phyloP scores from a whole-genome alignment of 805 yeast genomes.

The Candida dajiaensis region DNA sequence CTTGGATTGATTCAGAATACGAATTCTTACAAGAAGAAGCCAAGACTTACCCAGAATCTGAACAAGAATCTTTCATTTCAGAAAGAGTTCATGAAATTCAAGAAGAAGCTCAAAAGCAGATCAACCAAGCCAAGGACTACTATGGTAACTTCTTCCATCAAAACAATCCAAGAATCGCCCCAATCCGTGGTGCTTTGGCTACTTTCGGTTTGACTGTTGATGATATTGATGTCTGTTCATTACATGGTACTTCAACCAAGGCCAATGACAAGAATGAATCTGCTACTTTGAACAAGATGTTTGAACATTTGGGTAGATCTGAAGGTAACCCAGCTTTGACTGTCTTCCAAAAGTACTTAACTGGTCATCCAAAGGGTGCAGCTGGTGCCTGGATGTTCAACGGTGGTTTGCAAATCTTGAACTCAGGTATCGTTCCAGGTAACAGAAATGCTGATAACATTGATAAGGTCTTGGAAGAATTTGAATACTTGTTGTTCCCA shows the following conservation, averaged over 20 bases:
- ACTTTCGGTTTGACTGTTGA: constrained; percentile 89
- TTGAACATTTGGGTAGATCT: constrained; percentile 91
- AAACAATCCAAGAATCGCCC: constrained; percentile 91
- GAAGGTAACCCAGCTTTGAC: constrained; percentile 97
- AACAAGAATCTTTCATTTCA: constrained; percentile 53
- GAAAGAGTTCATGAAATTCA: constrained; percentile 87
- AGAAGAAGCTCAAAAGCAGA: constrained; percentile 79
- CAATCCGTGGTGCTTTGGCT: constrained; percentile 95
- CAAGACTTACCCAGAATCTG: constrained; percentile 40
- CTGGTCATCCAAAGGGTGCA: constrained; percentile 99
- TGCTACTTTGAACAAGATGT: constrained; percentile 84
- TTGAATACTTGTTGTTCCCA: constrained; percentile 87
- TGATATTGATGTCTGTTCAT: constrained; percentile 92
- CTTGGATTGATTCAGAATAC: constrained; percentile 82
- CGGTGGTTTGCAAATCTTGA: constrained; percentile 91
- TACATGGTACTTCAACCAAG: constrained; percentile 98
- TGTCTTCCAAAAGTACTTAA: constrained; percentile 97
- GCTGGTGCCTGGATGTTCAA: constrained; percentile 99
- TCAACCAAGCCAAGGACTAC: constrained; percentile 80
- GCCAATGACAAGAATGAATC: constrained; percentile 99
- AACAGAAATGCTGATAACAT: constrained; percentile 98
- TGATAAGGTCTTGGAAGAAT: constrained; percentile 76
- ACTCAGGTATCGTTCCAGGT: constrained; percentile 95
- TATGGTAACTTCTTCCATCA: constrained; percentile 95
- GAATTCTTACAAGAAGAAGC: constrained; percentile 68